Base-by-base conservation (phyloP, 768 basidiomycete species). In the Tremella mesenterica region DNA sequence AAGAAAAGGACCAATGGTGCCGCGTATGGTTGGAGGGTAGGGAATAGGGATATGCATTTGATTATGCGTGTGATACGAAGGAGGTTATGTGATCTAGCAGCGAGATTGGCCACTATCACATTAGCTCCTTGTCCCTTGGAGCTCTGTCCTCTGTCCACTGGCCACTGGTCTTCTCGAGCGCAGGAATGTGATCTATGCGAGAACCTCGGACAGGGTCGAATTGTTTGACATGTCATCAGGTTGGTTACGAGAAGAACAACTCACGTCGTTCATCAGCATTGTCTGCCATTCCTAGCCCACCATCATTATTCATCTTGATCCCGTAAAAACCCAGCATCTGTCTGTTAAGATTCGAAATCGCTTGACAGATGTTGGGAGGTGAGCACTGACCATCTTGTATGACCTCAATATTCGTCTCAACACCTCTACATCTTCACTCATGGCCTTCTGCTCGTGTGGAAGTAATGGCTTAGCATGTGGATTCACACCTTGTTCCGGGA, bases 401-500 rank as follows among this genome's bases (percentile, higher is more conserved):
- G 67, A 65, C n/a, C 64, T 41, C 3, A 63, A 14, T 10, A 69
- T 45, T 18, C 61, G 53, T 3, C 41, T 49, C 5, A 60, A 49
- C 8, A 69, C 49, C 9, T 27, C 52, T 13, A 52, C 34, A 50
- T 67, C 57, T 8, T 33, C 23, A 12, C 48, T 31, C 60, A 72
- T 69, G 3, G 53, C 38, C 30, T 52, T 29, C 13, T 62, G 58
- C 57, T 72, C 70, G 52, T 62, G 54, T 6, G 41, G 16, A 23
- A 61, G 46, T 2, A 72, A 52, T n/a, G 70, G 67, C 23, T 60
- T 57, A 21, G 70, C 61, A 12, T 20, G 55, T 21, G 58, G 57
- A 44, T 72, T 72, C 14, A 72, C 60, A 14, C 70, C 70, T 44
- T 58, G 61, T 53, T 69, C 68, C 12, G 59, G 61, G 23, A 72